Evolutionary conservation across 305 asterid genomes (phyloP), one percentile per base, ranked within the genome.

Genomic region (Plantago coronopus): DNA sequence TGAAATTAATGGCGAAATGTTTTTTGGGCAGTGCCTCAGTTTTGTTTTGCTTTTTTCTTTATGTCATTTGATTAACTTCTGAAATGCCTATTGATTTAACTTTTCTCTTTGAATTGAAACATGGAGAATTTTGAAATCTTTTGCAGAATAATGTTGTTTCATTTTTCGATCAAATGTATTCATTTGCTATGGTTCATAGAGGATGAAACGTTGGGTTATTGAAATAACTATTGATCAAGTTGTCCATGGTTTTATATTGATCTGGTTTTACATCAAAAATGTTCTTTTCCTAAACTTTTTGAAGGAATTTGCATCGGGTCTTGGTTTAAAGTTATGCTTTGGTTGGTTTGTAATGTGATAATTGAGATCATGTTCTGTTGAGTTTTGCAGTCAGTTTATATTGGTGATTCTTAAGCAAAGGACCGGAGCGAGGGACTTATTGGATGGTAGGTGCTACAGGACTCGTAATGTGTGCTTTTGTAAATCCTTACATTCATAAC

Each of bases 371-470:
- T 34, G n/a, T 13, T 46, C 49, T 37, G 51, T 65, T 48, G 8
- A 49, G 8, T 19, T 48, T 4, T 76, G 79, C 87, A 78, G 94
- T 75, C 79, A 53, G 25, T 66, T 68, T 34, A 3, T 69, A 78
- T 75, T 86, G 93, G 96, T 79, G 82, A 85, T 68, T 74, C 62
- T 69, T 74, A 79, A 85, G 84, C 86, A 74, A 83, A 80, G 76
- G 76, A 85, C 90, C 83, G 85, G 76, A 85, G 93, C 83, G 85
- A 78, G 82, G 86, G 86, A 76, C 72, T 78, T 77, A 66, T 71
- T 68, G 59, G 91, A 88, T 66, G 91, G 84, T 83, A 76, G 44
- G 73, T 67, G 27, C 8, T 13, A 56, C 16, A 17, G 7, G 14
- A 61, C 50, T 9, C 13, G 43, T 3, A 14, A 48, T 34, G 1